Evolutionary conservation across 1,284 basidiomycete species (phyloP), one percentile per base, ranked within the genome.

Genomic region (Tilletia walkeri): DNA sequence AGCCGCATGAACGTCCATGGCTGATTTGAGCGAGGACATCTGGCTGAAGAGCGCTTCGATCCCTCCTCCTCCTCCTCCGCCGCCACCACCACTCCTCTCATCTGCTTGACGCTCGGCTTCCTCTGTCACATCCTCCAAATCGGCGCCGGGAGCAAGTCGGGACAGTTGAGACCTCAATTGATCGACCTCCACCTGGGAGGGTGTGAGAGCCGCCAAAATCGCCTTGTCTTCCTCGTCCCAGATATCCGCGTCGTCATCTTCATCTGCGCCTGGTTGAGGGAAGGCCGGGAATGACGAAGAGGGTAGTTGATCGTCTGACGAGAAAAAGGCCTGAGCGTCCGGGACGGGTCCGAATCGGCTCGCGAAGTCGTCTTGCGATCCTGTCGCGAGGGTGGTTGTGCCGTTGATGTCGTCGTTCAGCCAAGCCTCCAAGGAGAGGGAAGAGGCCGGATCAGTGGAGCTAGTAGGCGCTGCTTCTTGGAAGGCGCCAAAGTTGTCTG

Each of bases 401-500:
- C 16, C 50, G 50, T 24, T 18, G 41, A 9, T 14, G 14, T 45
- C 14, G 41, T 45, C 41, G 41, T 45, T 45, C 41, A 45, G 41
- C 41, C 41, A 45, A 14, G 41, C 41, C 14, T 45, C 41, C 41
- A 45, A 45, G 41, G 41, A 45, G 41, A 9, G 41, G 41, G 41
- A 45, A 14, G 41, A 45, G 9, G 14, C 41, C 14, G 41, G 9
- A 45, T 45, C 14, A 18, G 12, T 53, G 16, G 50, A 24, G 20
- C 10, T 24, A 18, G 50, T 6, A 18, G 16, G 18, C 50, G 4
- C 38, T 63, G 30, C 59, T 39, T 63, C 36, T 16, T 63, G 59
- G n/a, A 63, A 63, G 18, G 30, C 34, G 39, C 59, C 59, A 63
- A 63, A 63, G 34, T 39, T 34, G 59, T 63, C 59, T 9, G 3